phyloP scores from a whole-genome alignment of 768 basidiomycete genomes.

The Boletus pseudopeckii region DNA sequence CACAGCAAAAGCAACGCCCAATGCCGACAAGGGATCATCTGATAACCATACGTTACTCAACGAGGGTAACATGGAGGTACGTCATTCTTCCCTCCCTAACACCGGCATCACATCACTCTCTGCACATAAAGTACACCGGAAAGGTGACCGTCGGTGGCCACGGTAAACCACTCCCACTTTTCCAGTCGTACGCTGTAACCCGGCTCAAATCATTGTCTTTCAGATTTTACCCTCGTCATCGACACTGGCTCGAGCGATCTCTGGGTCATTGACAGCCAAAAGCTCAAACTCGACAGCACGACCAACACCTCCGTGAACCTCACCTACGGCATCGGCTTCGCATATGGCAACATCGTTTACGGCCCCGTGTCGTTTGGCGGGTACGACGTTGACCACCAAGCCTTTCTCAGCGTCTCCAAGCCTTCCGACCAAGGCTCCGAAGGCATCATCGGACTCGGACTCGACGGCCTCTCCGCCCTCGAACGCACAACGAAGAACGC shows the following conservation, averaged over 20 bases:
- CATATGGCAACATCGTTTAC: slow-evolving; percentile 35
- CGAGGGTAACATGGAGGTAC: slow-evolving; percentile 26
- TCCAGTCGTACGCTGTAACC: too few species aligned
- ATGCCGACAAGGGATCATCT: slow-evolving; percentile 17
- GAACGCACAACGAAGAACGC: slow-evolving; percentile 16
- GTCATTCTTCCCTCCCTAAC: neutral
- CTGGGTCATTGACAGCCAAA: slow-evolving; percentile 21
- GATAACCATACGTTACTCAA: slow-evolving; percentile 26
- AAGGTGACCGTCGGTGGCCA: slow-evolving; percentile 29
- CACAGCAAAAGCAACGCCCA: slow-evolving; percentile 13
- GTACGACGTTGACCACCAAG: slow-evolving; percentile 29
- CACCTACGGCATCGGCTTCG: slow-evolving; percentile 40
- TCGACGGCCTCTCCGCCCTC: slow-evolving; percentile 24
- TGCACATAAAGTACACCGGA: slow-evolving; percentile 23
- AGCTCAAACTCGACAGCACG: slow-evolving; percentile 26
- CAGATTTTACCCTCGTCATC: slow-evolving; percentile 28
- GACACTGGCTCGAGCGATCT: slow-evolving; percentile 33
- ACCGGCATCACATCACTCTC: neutral
- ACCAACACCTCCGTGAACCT: slow-evolving; percentile 31
- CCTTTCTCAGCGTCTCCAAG: slow-evolving; percentile 23
- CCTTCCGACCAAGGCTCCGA: slow-evolving; percentile 9
- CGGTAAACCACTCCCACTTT: slow-evolving; percentile 16
- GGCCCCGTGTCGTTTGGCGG: slow-evolving; percentile 36
- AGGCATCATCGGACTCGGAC: slow-evolving; percentile 29
- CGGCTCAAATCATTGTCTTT: neutral